phyloP scores from a whole-genome alignment of 2,329 filamentous ascomycete species.

The Nigrospora oryzae region DNA sequence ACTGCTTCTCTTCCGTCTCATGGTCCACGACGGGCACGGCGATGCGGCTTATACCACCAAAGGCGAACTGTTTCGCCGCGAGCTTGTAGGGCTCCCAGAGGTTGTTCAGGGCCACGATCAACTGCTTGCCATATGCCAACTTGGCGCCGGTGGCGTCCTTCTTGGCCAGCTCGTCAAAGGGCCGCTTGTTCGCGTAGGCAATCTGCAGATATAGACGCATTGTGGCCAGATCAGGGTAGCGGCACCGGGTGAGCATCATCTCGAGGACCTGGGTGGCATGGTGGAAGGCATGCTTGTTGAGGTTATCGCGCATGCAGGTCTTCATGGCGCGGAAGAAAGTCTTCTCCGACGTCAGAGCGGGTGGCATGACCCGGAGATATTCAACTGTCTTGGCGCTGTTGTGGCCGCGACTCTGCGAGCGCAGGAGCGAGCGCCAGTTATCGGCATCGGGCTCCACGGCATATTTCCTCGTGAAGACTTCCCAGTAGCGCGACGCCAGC shows the following conservation, averaged over 20 bases:
- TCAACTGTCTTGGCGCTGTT: conserved; percentile 54
- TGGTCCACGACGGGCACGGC: not conserved
- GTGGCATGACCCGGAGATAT: conserved; percentile 48
- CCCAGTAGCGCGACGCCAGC: conserved; percentile 71
- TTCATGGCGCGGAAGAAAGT: conserved; percentile 67
- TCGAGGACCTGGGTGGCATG: conserved; percentile 59
- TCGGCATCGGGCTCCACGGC: conserved; percentile 62
- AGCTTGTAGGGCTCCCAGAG: conserved; percentile 40
- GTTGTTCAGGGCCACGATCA: conserved; percentile 38
- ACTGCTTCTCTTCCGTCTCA: conserved; percentile 5
- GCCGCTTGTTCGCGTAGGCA: conserved; percentile 37
- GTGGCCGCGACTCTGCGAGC: conserved; percentile 55
- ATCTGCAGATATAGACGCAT: conserved; percentile 49
- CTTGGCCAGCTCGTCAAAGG: conserved; percentile 23
- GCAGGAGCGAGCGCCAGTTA: conserved; percentile 63
- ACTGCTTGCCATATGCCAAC: conserved; percentile 38
- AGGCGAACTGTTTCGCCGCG: conserved; percentile 12
- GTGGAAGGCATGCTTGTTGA: conserved; percentile 60
- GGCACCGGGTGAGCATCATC: conserved; percentile 42
- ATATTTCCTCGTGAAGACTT: conserved; percentile 53
- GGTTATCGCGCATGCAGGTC: conserved; percentile 66
- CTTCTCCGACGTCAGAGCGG: conserved; percentile 31
- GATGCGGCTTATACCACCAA: not conserved
- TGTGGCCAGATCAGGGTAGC: conserved; percentile 38
- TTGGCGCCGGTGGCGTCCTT: conserved; percentile 25